These are phyloP conservation scores for Komagataella phaffii DNA, from an alignment of 805 yeast species.

Conservation along the genomic window DNA sequence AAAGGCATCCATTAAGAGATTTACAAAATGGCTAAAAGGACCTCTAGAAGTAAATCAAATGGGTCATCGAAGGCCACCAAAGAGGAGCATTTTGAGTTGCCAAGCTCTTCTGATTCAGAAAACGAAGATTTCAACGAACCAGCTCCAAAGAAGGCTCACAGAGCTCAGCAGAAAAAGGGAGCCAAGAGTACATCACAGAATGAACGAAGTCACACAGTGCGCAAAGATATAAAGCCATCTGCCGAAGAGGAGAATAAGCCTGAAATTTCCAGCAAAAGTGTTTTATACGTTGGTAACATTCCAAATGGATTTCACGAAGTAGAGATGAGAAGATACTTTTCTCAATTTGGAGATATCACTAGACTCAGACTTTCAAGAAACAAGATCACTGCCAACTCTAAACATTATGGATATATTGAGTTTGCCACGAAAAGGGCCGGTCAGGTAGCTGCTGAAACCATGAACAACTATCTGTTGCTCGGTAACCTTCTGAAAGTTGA, in stretches of 20 bases:
- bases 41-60: not conserved
- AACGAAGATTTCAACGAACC: constrained; percentile 4
- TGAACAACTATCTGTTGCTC: constrained; percentile 85
- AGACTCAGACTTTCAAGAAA: constrained; percentile 77
- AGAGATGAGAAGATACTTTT: constrained; percentile 67
- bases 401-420: constrained; percentile 86
- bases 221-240: constrained; percentile 11
- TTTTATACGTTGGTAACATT: constrained; percentile 79
- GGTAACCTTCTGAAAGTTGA: constrained; percentile 69
- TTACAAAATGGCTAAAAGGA: not conserved
- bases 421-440: constrained; percentile 69
- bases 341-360: constrained; percentile 80
- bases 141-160: not conserved
- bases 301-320: constrained; percentile 88
- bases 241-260: constrained; percentile 11
- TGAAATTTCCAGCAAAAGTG: constrained; percentile 32
- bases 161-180: not conserved
- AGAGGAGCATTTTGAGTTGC: constrained; percentile 3
- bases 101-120: constrained; percentile 1
- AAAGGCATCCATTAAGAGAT: no score
- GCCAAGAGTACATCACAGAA: constrained; percentile 3
- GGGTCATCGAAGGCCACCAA: not conserved
- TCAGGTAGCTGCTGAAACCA: constrained; percentile 80
- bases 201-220: not conserved
- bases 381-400: constrained; percentile 80